Base-by-base conservation (phyloP, 495 filamentous ascomycete genomes). In the Trichoderma asperelloides region DNA sequence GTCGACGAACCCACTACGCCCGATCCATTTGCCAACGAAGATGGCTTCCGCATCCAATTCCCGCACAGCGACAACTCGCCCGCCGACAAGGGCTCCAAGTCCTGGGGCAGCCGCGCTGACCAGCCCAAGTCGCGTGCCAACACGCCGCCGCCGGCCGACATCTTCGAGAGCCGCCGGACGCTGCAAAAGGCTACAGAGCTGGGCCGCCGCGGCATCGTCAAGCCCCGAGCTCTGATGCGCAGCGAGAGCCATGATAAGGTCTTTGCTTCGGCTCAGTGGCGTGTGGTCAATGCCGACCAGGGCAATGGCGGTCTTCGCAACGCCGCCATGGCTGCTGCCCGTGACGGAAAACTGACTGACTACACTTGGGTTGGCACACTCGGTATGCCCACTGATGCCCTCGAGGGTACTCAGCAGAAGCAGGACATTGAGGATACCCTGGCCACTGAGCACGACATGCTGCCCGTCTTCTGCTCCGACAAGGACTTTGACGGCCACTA, bases 401-500 rank as follows among this genome's bases (percentile, higher is more conserved):
- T 97, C 12, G 80, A 86, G 30, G 84, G 86, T 40, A 84, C 85
- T 7, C 82, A 85, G 67, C 88, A 87, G 55, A 90, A 89, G 69
- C 80, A 87, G 65, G 89, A 92, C 63, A 96, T 97, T 68, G 84
- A 89, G 66, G 89, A 93, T 72, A 82, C 83, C 55, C 78, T 97
- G 28, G 86, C 90, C 18, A 88, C 86, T 12, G 90, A 96, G 73
- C 89, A 90, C 72, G 87, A 92, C 69, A 91, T 90, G 66, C 76
- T 94, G 70, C 85, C 87, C 13, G 92, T 96, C 39, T 93, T 89
- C 72, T 88, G 91, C 71, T 90, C 86, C 45, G 93, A 97, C 75
- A 89, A 86, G 69, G 92, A 96, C 73, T 92, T 96, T 60, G 90
- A 96, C 71, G 92, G 93, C 3, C 92, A 96, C 76, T 97, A 97